Percentiles rank a stretch among this genome's conserved stretches.
Conservation (phyloP, 352 stramenopile species). For the Phytophthora hibernalis region DNA sequence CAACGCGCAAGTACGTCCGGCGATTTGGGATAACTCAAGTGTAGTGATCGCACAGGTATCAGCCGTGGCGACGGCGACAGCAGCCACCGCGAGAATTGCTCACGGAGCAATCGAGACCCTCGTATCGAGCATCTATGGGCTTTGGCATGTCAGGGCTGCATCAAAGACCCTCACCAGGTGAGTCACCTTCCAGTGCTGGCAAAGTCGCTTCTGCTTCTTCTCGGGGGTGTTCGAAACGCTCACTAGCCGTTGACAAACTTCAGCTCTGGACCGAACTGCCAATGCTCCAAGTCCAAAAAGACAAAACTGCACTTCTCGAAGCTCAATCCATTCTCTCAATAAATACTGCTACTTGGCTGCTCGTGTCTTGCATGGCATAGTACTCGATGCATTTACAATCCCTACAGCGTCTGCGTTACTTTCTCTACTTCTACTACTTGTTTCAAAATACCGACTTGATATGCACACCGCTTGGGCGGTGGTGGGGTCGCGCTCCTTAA, state of each 20-base stretch:
- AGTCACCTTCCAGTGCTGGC: neutral
- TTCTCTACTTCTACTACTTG: constrained; percentile 40
- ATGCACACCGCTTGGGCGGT: constrained; percentile 18
- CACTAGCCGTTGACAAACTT: constrained; percentile 3
- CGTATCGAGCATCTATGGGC: neutral
- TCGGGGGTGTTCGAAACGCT: neutral
- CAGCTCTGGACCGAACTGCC: constrained; percentile 29
- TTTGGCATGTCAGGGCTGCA: too few relatives aligned
- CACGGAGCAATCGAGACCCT: constrained; percentile 6
- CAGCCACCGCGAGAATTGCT: neutral
- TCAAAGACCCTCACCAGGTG: too few relatives aligned
- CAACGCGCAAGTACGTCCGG: neutral
- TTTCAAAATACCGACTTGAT: constrained; percentile 47
- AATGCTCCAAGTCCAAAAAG: neutral
- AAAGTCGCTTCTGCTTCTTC: constrained; percentile 5
- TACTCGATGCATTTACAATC: constrained; percentile 37
- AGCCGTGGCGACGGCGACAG: neutral
- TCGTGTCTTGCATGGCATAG: constrained; percentile 17
- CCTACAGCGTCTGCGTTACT: constrained; percentile 43
- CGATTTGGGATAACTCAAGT: constrained; percentile 5
- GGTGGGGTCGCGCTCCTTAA: constrained; percentile 25
- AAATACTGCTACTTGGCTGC: constrained; percentile 23
- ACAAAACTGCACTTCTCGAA: constrained; percentile 4
- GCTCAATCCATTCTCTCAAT: constrained; percentile 26
- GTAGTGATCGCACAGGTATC: neutral